Base-by-base conservation (phyloP, 2,329 filamentous ascomycete genomes). In the Anthostomella pinea region DNA sequence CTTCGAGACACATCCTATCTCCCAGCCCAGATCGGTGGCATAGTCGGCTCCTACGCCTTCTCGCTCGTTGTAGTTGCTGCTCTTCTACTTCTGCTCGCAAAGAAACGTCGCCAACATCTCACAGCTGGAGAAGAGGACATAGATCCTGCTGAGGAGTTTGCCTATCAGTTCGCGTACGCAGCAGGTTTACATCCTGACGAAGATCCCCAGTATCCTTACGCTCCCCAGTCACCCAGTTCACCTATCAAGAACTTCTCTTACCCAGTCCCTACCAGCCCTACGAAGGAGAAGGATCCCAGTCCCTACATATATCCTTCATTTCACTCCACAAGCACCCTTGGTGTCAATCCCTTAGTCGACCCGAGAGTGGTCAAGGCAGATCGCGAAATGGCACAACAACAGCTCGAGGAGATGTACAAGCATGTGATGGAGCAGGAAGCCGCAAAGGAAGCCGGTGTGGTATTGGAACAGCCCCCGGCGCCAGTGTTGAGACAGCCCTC, bases 371-470 rank as follows among this genome's bases (percentile, higher is more conserved):
- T 96, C 16, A 77, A 83, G 41, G 75, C 78, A 42, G 87, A 95
- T 63, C 79, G 77, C 58, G 73, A 76, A 55, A 83, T 83, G 68
- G 81, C 87, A 46, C 82, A 93, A 62, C 73, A 83, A 48, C 86
- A 95, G 60, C 81, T 96, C 63, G 89, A 95, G 62, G 81, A 87
- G 53, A 81, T 97, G 60, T 97, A 96, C 65, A 88, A 83, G 44
- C 85, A 89, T 50, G 90, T 95, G 46, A 85, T 95, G 81, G 87
- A 89, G 61, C 86, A 95, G 52, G 90, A 96, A 55, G 78, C 76
- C 39, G 78, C 78, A 33, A 83, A 81, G 59, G 68, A 73, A 47
- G 70, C 69, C 30, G 79, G 79, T 20, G 56, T 76, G 26, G 61
- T 62, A 13, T 65, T 77, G 28, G 68, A 73, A 15, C 60, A 57